phyloP scores from a whole-genome alignment of 2,329 filamentous ascomycete genomes.

The Aspergillus tamarii region DNA sequence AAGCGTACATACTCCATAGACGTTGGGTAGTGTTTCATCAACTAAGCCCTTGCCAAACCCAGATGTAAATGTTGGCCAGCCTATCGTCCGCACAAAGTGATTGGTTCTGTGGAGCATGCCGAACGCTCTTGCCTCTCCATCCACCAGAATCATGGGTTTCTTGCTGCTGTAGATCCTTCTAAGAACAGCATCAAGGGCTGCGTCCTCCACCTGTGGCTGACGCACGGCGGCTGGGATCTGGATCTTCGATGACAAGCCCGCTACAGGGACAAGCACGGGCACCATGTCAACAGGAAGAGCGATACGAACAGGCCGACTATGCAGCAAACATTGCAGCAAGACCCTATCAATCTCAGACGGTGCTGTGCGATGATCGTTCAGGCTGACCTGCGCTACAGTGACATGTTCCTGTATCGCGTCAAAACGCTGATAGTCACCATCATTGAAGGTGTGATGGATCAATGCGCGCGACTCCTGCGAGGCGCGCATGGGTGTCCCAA shows the following conservation, averaged over 20 bases:
- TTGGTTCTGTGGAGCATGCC: not conserved
- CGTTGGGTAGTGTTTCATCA: not conserved
- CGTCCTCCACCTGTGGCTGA: not conserved
- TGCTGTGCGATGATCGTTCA: not conserved
- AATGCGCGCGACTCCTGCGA: conserved; percentile 48
- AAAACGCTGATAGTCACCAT: conserved; percentile 16
- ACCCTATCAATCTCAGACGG: not conserved
- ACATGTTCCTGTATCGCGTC: not conserved
- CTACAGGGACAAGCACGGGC: not conserved
- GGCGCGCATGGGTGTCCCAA: conserved; percentile 54
- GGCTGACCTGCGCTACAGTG: not conserved
- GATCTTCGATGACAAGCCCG: not conserved
- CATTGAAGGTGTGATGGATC: conserved; percentile 67
- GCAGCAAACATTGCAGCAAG: not conserved
- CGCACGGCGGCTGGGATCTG: not conserved
- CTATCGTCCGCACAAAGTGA: not conserved
- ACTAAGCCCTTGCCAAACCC: not conserved
- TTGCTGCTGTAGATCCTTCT: not conserved
- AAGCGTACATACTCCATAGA: not conserved
- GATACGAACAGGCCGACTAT: not conserved
- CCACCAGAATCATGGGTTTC: not conserved
- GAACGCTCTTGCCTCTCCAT: not conserved
- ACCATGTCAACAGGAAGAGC: not conserved
- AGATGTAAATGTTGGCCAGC: not conserved
- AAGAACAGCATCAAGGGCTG: not conserved